These are phyloP conservation scores for Suillus lakei DNA, from an alignment of 768 basidiomycete species.

Conservation along the genomic window DNA sequence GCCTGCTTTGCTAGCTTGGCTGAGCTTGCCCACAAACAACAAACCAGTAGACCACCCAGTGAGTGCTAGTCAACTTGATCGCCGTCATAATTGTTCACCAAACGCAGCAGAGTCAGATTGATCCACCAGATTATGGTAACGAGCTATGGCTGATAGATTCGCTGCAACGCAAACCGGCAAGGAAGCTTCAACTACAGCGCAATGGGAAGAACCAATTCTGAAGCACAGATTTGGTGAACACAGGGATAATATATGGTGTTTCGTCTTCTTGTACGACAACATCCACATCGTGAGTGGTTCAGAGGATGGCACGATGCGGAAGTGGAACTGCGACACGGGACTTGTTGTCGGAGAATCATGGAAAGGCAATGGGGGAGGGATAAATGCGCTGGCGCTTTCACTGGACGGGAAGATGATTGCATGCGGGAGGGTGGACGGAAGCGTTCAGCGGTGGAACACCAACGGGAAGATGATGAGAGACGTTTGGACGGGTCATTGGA, in stretches of 20 bases:
- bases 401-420: too few species aligned
- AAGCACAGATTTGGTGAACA: too few species aligned
- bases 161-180: too few species aligned
- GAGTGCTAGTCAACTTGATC: not conserved
- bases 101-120: not conserved
- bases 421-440: not conserved
- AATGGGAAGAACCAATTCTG: too few species aligned
- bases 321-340: not conserved
- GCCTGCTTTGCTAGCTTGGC: not conserved
- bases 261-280: not conserved
- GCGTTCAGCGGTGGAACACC: not conserved
- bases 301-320: not conserved
- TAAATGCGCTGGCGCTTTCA: too few species aligned
- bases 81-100: not conserved
- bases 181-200: too few species aligned
- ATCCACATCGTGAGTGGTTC: too few species aligned
- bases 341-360: not conserved
- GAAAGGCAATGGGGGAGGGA: not conserved
- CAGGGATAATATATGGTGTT: not conserved
- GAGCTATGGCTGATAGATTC: too few species aligned
- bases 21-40: not conserved
- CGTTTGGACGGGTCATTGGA: not conserved
- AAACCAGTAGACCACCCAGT: not conserved
- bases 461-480: not conserved
- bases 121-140: not conserved